Conservation (phyloP, 2,329 filamentous ascomycete genomes). For the Rhinocladiella similis region DNA sequence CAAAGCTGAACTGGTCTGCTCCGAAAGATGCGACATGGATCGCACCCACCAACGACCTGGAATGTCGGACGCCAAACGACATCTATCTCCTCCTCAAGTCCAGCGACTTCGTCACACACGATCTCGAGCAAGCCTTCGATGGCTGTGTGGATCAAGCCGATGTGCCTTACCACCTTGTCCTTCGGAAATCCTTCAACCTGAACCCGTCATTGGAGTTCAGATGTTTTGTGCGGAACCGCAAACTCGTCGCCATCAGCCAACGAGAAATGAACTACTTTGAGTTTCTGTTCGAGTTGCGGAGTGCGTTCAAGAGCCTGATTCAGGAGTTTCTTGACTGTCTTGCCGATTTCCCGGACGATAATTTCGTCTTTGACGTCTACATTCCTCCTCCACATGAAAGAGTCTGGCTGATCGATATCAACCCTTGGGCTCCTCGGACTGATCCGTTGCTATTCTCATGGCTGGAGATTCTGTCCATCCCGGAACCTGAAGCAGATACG, state of each 20-base stretch:
- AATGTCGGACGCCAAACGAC: constrained; percentile 85
- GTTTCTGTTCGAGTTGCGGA: constrained; percentile 70
- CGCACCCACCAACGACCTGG: constrained; percentile 80
- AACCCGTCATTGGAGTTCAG: constrained; percentile 93
- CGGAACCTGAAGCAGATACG: constrained; percentile 34
- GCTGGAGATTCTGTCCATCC: constrained; percentile 77
- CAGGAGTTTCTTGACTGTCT: constrained; percentile 74
- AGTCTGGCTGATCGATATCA: constrained; percentile 89
- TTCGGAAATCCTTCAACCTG: constrained; percentile 83
- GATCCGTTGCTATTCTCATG: constrained; percentile 89
- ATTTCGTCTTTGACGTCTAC: constrained; percentile 91
- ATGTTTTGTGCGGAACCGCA: constrained; percentile 84
- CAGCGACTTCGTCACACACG: constrained; percentile 91
- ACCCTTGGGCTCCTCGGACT: constrained; percentile 87
- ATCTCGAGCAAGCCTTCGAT: constrained; percentile 90
- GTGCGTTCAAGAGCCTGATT: constrained; percentile 67
- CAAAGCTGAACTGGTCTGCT: constrained; percentile 96
- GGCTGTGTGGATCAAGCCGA: constrained; percentile 54
- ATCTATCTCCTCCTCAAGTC: constrained; percentile 92
- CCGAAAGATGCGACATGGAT: constrained; percentile 98
- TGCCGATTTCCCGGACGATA: constrained; percentile 68
- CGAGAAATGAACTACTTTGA: constrained; percentile 88
- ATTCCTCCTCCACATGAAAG: constrained; percentile 72
- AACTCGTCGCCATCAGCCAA: constrained; percentile 80
- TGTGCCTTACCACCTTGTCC: constrained; percentile 76